A percentile compares a stretch with the other conserved stretches of the same genome.
Evolutionary conservation across 148 eudicot genomes (phyloP).

Genomic region (Silene latifolia): DNA sequence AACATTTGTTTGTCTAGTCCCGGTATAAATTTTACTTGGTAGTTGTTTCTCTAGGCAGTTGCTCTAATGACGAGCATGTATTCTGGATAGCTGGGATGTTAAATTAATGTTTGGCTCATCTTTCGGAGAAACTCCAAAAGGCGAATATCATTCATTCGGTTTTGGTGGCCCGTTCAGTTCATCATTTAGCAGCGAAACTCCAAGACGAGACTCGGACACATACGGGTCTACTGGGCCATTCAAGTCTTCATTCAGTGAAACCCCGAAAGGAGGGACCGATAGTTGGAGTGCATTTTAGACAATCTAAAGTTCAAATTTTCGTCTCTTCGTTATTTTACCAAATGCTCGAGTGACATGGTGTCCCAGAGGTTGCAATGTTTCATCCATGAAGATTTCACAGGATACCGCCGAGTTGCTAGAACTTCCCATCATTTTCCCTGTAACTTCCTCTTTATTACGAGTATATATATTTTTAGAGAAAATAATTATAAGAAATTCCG

Average conservation of each 20-base stretch:
- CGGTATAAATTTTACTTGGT: too few relatives aligned
- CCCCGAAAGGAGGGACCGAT: constrained; percentile 30
- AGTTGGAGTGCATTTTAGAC: constrained; percentile 34
- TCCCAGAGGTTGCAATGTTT: neutral
- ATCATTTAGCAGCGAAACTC: constrained; percentile 32
- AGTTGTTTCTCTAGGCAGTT: too few relatives aligned
- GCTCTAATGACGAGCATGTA: too few relatives aligned
- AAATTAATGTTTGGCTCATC: too few relatives aligned
- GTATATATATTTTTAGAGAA: too few relatives aligned
- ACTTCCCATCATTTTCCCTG: constrained; percentile 1
- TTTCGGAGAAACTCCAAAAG: constrained; percentile 46
- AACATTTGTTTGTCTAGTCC: too few relatives aligned
- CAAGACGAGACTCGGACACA: constrained; percentile 27
- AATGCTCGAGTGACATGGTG: too few relatives aligned
- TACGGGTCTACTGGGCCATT: constrained; percentile 27
- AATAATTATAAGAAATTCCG: too few relatives aligned
- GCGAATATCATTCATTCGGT: constrained; percentile 35
- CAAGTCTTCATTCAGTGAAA: constrained; percentile 30
- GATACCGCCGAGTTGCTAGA: neutral
- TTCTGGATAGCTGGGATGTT: too few relatives aligned
- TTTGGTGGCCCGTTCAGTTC: constrained; percentile 32
- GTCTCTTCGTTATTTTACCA: neutral
- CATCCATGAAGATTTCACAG: neutral
- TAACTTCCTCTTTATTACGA: constrained; percentile 12
- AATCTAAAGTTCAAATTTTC: neutral